phyloP scores from a whole-genome alignment of 129 eudicot species.

The Lactuca sativa region DNA sequence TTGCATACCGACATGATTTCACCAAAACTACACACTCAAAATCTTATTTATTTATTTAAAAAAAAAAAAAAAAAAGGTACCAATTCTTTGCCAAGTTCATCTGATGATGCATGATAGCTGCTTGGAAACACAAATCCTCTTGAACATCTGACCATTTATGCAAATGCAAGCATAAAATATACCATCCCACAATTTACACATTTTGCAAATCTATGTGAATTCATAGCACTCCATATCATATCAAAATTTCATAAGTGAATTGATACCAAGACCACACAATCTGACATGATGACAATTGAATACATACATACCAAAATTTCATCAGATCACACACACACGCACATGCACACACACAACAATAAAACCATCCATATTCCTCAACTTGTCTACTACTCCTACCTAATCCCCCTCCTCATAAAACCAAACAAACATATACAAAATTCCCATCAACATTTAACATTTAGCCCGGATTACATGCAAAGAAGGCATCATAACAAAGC shows the following conservation, averaged over 20 bases:
- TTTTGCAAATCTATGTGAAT: too few species aligned
- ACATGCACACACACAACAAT: neutral
- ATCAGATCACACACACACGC: constrained; percentile 1
- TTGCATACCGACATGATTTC: too few species aligned
- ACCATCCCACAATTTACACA: too few species aligned
- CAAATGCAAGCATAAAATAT: neutral
- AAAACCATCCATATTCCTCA: constrained; percentile 16
- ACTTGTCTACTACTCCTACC: neutral
- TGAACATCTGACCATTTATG: too few species aligned
- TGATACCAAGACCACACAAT: constrained; percentile 11
- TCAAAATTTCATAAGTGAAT: neutral
- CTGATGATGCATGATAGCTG: too few species aligned
- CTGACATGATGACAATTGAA: neutral
- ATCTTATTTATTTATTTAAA: too few species aligned
- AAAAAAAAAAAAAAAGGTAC: too few species aligned
- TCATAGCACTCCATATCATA: neutral
- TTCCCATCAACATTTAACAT: neutral
- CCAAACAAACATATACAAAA: constrained; percentile 29
- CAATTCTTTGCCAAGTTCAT: too few species aligned
- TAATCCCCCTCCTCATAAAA: constrained; percentile 6
- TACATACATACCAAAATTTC: constrained; percentile 21
- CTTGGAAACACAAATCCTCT: too few species aligned
- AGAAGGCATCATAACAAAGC: constrained; percentile 71
- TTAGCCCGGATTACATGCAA: constrained; percentile 40
- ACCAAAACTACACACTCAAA: too few species aligned